Base-by-base conservation (phyloP, 805 yeast genomes). In the Blastobotrys robertii region DNA sequence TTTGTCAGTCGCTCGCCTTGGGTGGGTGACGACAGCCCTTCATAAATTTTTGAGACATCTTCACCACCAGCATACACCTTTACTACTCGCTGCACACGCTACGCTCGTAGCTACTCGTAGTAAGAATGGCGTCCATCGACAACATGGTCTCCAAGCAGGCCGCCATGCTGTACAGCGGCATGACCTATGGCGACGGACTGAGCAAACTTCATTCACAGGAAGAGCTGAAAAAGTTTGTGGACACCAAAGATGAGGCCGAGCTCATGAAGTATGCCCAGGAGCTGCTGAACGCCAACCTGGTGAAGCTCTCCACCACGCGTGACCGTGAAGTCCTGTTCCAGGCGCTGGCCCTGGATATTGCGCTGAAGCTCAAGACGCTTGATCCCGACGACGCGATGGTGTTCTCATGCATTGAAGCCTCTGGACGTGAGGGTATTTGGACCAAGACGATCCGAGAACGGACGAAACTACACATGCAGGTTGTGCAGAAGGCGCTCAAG, bases 401-500 rank as follows among this genome's bases (percentile, higher is more conserved):
- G 22, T 90, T 90, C 59, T 80, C 92, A 1, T 81, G 87, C 56
- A 90, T 90, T 50, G 95, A 85, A 56, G 94, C 94, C 0, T 75
- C 94, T 6, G 95, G 92, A 3, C 71, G 97, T 61, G 97, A 88
- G 63, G 97, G 97, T 37, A 86, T 88, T 42, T 88, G 97, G 97
- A 83, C 95, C 9, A 86, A 85, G 64, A 84, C 95, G 7, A 76
- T 88, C 52, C 84, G 84, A 58, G 85, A 88, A 8, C 79, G 81
- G 56, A 84, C 96, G 10, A 87, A 87, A 55, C 65, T 88, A 47
- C 96, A 88, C 60, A 95, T 86, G 55, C 94, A 85, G 58, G 81
- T 88, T n/a, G 95, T 88, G 8, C 70, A 74, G 37, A 73, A 94
- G 57, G 84, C 94, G 56, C 67, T 88, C 56, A 88, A 88, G 57